Evolutionary conservation across 2,329 filamentous ascomycete genomes (phyloP).

Genomic region (Monilinia aucupariae): DNA sequence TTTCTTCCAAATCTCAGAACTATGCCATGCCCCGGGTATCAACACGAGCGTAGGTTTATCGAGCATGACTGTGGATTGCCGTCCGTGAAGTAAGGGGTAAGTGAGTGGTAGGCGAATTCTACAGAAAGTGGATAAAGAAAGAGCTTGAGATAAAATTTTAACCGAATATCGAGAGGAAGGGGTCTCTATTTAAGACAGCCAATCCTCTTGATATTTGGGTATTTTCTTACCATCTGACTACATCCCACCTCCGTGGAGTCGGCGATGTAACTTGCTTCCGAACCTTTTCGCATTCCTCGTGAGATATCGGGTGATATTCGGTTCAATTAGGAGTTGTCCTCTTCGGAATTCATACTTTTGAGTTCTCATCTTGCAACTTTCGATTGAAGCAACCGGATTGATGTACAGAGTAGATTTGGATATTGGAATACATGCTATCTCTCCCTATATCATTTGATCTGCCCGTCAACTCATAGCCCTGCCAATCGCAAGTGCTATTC

Average conservation of each 20-base stretch:
- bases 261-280: background rate
- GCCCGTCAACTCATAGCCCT: no score
- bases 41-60: slow-evolving; percentile 40
- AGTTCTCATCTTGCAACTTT: no score
- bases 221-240: background rate
- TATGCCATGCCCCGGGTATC: slow-evolving; percentile 46
- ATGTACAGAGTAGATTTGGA: no score
- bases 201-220: accelerated
- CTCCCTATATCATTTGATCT: no score
- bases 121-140: background rate
- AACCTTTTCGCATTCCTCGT: slow-evolving; percentile 1
- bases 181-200: background rate
- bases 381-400: no score
- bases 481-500: no score
- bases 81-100: background rate
- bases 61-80: slow-evolving; percentile 14
- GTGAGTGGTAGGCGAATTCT: background rate
- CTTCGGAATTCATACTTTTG: no score
- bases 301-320: background rate
- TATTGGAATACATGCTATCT: no score
- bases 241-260: background rate
- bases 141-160: background rate
- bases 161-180: background rate
- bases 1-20: slow-evolving; percentile 36
- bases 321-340: background rate